These are phyloP conservation scores for Pittosporum tobira DNA, from an alignment of 129 eudicot species.

Conservation along the genomic window DNA sequence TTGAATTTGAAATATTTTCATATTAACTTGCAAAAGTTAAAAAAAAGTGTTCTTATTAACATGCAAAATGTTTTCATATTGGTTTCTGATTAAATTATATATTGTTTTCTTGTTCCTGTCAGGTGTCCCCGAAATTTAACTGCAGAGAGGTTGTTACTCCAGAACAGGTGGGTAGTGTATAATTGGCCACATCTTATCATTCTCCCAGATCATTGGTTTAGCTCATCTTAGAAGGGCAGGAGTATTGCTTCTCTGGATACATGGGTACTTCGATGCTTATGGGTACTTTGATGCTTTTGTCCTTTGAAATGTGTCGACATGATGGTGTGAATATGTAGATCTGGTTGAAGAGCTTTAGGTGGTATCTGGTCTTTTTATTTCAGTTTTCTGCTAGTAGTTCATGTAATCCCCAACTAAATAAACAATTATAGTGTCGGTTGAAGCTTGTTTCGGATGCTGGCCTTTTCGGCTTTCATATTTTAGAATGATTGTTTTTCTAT, in stretches of 20 bases:
- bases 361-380: constrained; percentile 3
- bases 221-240: not conserved
- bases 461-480: not conserved
- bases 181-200: not conserved
- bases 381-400: not conserved
- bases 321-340: constrained; percentile 17
- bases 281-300: constrained; percentile 3
- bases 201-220: not conserved
- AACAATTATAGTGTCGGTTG: not conserved
- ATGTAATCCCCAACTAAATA: not conserved
- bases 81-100: not conserved
- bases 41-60: too few relatives aligned
- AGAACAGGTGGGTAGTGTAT: not conserved
- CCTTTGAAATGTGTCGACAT: constrained; percentile 24
- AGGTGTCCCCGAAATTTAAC: not conserved
- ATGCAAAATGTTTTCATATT: too few relatives aligned
- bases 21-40: too few relatives aligned
- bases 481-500: not conserved
- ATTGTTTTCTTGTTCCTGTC: not conserved
- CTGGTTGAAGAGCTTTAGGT: constrained; percentile 4
- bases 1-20: too few relatives aligned
- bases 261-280: not conserved
- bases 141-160: not conserved
- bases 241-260: not conserved
- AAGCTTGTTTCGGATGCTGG: constrained; percentile 8